phyloP scores from a whole-genome alignment of 805 yeast genomes.

The Zygosaccharomyces pseudorouxii region DNA sequence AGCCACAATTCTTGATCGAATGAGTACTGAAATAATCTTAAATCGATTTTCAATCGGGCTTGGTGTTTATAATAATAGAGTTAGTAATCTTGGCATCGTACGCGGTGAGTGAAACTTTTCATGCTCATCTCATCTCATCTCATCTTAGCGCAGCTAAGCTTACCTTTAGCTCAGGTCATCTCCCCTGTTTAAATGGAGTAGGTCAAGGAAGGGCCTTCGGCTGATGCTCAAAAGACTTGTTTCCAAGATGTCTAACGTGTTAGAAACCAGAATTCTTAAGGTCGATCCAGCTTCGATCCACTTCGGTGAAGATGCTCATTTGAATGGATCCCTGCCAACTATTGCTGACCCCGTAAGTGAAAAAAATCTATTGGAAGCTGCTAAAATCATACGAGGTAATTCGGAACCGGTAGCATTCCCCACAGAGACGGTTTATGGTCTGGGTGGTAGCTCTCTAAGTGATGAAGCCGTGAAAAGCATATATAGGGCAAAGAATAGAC shows the following conservation, averaged over 20 bases:
- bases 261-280: constrained; percentile 44
- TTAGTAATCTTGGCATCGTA: constrained; percentile 5
- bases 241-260: constrained; percentile 7
- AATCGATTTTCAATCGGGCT: background rate
- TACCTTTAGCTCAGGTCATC: background rate
- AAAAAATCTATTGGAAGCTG: constrained; percentile 52
- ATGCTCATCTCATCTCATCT: constrained; percentile 8
- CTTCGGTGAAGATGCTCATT: constrained; percentile 39
- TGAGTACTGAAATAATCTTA: background rate
- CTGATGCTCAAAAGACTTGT: constrained; percentile 1
- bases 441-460: constrained; percentile 80
- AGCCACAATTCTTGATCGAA: background rate
- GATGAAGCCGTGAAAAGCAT: constrained; percentile 72
- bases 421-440: constrained; percentile 94
- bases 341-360: constrained; percentile 52
- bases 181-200: constrained; percentile 7
- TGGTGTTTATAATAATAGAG: background rate
- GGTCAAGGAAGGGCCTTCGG: background rate
- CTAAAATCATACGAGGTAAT: constrained; percentile 46
- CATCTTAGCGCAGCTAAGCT: background rate
- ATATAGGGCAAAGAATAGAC: constrained; percentile 86
- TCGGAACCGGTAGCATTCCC: constrained; percentile 83
- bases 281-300: constrained; percentile 51
- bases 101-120: constrained; percentile 13
- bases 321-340: constrained; percentile 39